phyloP scores from a whole-genome alignment of 2,329 filamentous ascomycete genomes.

The Diaporthe citrichinensis region DNA sequence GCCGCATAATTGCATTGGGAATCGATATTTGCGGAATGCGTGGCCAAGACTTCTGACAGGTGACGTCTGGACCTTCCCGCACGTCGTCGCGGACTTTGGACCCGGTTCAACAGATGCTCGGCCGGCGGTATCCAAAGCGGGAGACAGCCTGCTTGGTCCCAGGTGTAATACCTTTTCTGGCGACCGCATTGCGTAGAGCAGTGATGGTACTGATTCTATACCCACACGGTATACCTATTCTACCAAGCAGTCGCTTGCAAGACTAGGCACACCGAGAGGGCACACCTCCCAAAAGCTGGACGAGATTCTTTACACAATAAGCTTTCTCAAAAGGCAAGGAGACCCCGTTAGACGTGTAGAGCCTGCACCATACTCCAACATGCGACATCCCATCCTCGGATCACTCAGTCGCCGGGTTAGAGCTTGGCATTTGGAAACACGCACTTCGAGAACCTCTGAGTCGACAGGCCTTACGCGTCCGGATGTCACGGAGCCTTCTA shows the following conservation, averaged over 20 bases:
- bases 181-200: background rate
- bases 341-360: background rate
- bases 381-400: conserved; percentile 20
- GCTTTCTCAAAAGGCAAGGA: background rate
- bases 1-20: background rate
- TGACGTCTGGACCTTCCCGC: conserved; percentile 23
- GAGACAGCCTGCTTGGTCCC: background rate
- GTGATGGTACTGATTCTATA: background rate
- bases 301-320: background rate
- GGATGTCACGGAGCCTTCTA: background rate
- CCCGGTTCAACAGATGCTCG: background rate
- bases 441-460: background rate
- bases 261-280: background rate
- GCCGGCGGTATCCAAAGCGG: background rate
- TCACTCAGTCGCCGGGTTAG: conserved; percentile 17
- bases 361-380: background rate
- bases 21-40: background rate
- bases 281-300: background rate
- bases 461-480: background rate
- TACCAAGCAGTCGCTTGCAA: background rate
- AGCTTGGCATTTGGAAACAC: conserved; percentile 21
- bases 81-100: background rate
- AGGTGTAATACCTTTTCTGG: background rate
- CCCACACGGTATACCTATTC: background rate
- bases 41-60: conserved; percentile 29